Base-by-base conservation (phyloP, 164 flowering plant species). In the Cinnamomum micranthum region DNA sequence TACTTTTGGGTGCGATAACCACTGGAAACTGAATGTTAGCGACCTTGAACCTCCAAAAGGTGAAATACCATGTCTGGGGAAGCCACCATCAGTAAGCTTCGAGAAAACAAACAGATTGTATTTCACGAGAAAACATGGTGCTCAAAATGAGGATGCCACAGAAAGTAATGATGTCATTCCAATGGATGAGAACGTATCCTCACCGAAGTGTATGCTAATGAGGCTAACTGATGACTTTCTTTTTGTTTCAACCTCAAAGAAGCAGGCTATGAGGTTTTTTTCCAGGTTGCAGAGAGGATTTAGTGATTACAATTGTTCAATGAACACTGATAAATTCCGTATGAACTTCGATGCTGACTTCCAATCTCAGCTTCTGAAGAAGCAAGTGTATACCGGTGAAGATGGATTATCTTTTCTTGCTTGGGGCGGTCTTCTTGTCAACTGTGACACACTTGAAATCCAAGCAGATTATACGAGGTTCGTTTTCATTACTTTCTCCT, bases 381-480 rank as follows among this genome's bases (percentile, higher is more conserved):
- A 84, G 9, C 88, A 86, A 80, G 23, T 85, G 9, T 84, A 77
- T 77, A 82, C 80, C 3, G 90, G 87, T 70, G 83, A 84, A 74
- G 91, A 92, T 78, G 94, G 92, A 70, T 50, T 75, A 15, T 80
- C 91, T 69, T 92, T 87, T 85, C 78, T 93, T 79, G 84, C 84
- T 28, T 96, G 98, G 98, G 86, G 97, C 82, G 99, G 99, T 65
- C 80, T 96, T 85, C 92, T 94, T 65, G 81, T 94, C 72, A 92
- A 96, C 74, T 86, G 84, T 63, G n/a, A 72, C 72, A 90, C 91
- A 50, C 77, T 94, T 64, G 99, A 96, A 84, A 85, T 96, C 75
- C 97, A 89, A 79, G 98, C 94, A 63, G 99, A 96, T 80, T 96
- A 94, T 84, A 85, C 90, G 73, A 93, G 94, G 99, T 95, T 52